Percentiles rank a stretch among this genome's conserved stretches.
Evolutionary conservation across 139 green algal species (phyloP).

Genomic region (Picochlorum sp.): DNA sequence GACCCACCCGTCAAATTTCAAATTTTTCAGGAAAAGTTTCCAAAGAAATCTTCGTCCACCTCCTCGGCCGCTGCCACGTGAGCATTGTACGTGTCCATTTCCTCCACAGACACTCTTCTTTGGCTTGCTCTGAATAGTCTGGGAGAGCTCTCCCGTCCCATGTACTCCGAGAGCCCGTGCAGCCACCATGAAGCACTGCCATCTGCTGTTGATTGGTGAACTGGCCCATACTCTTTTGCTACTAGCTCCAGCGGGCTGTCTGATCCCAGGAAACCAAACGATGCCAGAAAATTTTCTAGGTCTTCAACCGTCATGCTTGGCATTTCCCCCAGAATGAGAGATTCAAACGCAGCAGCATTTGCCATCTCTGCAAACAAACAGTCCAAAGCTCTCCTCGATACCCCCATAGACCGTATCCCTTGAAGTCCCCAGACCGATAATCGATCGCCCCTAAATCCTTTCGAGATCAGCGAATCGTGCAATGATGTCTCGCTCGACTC

Average conservation of each 20-base stretch:
- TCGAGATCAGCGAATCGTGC: slow-evolving; percentile 19
- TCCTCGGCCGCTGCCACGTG: slow-evolving; percentile 37
- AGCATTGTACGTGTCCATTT: slow-evolving; percentile 49
- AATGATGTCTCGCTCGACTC: slow-evolving; percentile 5
- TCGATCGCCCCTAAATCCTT: slow-evolving; percentile 46
- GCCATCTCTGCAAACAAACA: slow-evolving; percentile 29
- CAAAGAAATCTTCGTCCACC: slow-evolving; percentile 52
- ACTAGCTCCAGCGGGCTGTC: background rate
- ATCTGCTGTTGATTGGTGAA: too few species aligned
- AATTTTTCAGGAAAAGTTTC: slow-evolving; percentile 22
- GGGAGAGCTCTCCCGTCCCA: background rate
- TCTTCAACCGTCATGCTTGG: slow-evolving; percentile 12
- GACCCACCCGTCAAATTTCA: background rate
- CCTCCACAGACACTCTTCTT: slow-evolving; percentile 37
- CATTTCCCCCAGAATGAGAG: slow-evolving; percentile 45
- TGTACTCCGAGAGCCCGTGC: background rate
- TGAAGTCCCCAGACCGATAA: slow-evolving; percentile 54
- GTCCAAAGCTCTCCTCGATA: background rate
- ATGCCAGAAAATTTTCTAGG: slow-evolving; percentile 37
- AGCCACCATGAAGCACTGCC: slow-evolving; percentile 1
- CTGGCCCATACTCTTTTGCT: background rate
- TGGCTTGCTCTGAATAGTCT: slow-evolving; percentile 57
- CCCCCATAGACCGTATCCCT: slow-evolving; percentile 12
- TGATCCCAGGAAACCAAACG: slow-evolving; percentile 26
- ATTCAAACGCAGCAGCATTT: slow-evolving; percentile 42